Conservation (phyloP, 2,329 filamentous ascomycete species). For the Lachnellula cervina region DNA sequence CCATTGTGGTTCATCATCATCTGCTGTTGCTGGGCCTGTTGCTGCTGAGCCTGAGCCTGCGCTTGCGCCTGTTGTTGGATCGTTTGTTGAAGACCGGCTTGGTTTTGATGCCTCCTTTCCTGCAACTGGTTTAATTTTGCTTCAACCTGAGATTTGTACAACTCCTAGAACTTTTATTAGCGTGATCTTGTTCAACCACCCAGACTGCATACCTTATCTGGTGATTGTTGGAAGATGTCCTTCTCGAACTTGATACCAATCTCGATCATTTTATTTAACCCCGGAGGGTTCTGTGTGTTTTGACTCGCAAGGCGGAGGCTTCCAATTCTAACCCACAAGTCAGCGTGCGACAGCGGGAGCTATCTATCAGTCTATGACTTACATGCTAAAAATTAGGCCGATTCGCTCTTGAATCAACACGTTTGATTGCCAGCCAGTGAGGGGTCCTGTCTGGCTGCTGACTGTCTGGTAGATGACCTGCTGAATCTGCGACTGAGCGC, state of each 20-base stretch:
- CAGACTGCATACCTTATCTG: conserved; percentile 24
- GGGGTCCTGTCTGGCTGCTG: conserved; percentile 19
- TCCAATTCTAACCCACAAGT: conserved; percentile 19
- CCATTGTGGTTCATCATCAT: conserved; percentile 49
- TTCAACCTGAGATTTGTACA: conserved; percentile 25
- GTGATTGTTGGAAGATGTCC: conserved; percentile 26
- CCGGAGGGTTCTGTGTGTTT: conserved; percentile 17
- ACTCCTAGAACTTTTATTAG: conserved; percentile 21
- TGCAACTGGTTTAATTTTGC: conserved; percentile 27
- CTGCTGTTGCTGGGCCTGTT: conserved; percentile 42
- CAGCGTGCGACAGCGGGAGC: neutral
- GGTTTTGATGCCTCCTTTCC: conserved; percentile 25
- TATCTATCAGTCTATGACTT: conserved; percentile 9
- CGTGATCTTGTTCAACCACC: neutral
- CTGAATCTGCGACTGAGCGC: conserved; percentile 21
- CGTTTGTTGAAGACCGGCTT: conserved; percentile 39
- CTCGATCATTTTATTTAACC: conserved; percentile 26
- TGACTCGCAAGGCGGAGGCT: conserved; percentile 27
- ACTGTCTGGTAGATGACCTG: conserved; percentile 25
- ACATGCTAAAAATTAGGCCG: conserved; percentile 29
- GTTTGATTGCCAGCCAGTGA: conserved; percentile 26
- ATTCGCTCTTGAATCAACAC: conserved; percentile 28
- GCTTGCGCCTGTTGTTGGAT: conserved; percentile 35
- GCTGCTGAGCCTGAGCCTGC: conserved; percentile 38
- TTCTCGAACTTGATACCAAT: conserved; percentile 29